Conservation (phyloP, 208 protist genomes). For the Spongospora subterranea region DNA sequence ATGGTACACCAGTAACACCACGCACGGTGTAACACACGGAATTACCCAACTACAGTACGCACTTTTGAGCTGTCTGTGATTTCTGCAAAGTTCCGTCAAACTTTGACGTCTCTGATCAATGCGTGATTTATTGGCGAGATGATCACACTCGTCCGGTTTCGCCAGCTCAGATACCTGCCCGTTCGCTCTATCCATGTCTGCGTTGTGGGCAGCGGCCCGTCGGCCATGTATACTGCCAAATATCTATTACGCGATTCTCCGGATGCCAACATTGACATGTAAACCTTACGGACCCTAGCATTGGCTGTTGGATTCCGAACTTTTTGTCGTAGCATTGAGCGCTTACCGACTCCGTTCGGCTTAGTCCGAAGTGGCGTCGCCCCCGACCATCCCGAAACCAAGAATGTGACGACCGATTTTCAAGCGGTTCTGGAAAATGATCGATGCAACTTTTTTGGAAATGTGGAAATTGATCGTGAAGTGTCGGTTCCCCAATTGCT, state of each 20-base stretch:
- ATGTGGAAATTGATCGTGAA: slow-evolving; percentile 82
- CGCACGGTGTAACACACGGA: too few species aligned
- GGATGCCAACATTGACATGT: slow-evolving; percentile 75
- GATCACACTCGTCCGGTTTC: not conserved
- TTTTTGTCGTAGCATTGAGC: slow-evolving; percentile 75
- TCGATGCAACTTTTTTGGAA: slow-evolving; percentile 87
- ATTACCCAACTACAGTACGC: too few species aligned
- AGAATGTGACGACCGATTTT: slow-evolving; percentile 89
- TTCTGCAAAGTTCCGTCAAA: too few species aligned
- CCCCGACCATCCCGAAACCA: slow-evolving; percentile 95
- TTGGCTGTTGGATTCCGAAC: not conserved
- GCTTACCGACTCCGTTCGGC: slow-evolving; percentile 91
- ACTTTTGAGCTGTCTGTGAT: too few species aligned
- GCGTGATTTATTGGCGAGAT: not conserved
- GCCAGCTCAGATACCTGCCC: not conserved
- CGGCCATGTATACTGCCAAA: slow-evolving; percentile 90
- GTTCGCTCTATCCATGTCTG: slow-evolving; percentile 11
- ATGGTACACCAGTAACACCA: too few species aligned
- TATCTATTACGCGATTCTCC: slow-evolving; percentile 78
- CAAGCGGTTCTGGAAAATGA: slow-evolving; percentile 71
- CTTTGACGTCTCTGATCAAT: too few species aligned
- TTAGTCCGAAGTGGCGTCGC: slow-evolving; percentile 94
- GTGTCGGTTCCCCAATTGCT: slow-evolving; percentile 73
- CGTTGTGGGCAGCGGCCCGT: slow-evolving; percentile 89
- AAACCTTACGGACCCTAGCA: not conserved